Evolutionary conservation across 2,329 filamentous ascomycete species (phyloP), one percentile per base, ranked within the genome.

Genomic region (Cercospora brassicicola): DNA sequence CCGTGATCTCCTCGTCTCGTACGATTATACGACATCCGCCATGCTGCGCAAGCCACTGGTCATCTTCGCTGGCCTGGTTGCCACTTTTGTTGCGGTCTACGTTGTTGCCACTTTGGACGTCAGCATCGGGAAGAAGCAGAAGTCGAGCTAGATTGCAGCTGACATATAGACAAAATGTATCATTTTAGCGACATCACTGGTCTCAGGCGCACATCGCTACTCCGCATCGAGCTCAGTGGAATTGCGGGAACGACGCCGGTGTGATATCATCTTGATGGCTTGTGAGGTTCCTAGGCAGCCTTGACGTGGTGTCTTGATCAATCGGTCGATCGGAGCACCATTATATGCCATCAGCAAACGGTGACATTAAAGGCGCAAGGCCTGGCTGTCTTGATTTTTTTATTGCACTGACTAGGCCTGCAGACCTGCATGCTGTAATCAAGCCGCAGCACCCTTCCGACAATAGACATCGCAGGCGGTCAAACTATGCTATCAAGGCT

Each of bases 41-140:
- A 88, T 87, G 45, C 87, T 97, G 75, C 89, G 93, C 76, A 99
- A 99, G 84, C 95, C 95, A 0, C 73, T 96, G 20, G 88, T 94
- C 26, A 87, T 98, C 68, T 92, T 95, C 72, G 83, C 84, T 33
- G 93, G 91, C 74, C 81, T 91, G 70, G 78, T 96, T 72, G 83
- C 85, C n/a, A 81, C 96, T 11, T 97, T 96, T 80, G 84, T 88
- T 48, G 85, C 89, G 1, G 86, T 87, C 4, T 97, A 91, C 89
- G 82, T 89, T 3, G 79, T 97, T 67, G 91, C 93, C 33, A 90
- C 88, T 76, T 83, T 97, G 70, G 90, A 97, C 78, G 87, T 94
- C 56, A 93, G 91, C 78, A 96, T 97, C 81, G 89, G 78, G 62
- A 76, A 73, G 71, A 78, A 79, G 73, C 66, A 71, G 61, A 66